A percentile compares a stretch with the other conserved stretches of the same genome.
Conservation (phyloP, 805 yeast species). For the Scheffersomyces amazonensis region DNA sequence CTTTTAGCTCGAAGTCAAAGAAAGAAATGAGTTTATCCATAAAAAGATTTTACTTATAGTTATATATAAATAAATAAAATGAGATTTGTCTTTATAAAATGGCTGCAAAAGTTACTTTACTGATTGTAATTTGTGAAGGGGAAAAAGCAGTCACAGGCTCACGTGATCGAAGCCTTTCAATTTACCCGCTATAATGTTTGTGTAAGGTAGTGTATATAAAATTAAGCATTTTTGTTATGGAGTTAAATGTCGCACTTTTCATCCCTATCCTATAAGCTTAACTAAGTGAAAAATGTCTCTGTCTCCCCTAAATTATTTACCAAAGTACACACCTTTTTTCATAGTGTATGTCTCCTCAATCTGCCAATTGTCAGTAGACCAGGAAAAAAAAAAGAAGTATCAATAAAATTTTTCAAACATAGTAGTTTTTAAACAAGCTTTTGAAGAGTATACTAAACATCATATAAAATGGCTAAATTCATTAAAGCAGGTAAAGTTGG, state of each 20-base stretch:
- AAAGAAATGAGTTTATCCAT: slow-evolving; percentile 23
- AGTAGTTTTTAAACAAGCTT: not conserved
- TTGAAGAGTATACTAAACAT: slow-evolving; percentile 15
- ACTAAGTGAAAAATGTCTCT: no score
- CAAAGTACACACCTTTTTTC: not conserved
- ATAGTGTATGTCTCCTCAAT: not conserved
- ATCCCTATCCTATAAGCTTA: no score
- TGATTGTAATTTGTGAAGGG: no score
- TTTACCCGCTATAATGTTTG: no score
- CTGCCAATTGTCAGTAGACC: not conserved
- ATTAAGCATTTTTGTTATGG: no score
- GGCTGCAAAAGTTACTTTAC: no score
- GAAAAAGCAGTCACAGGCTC: slow-evolving; percentile 14
- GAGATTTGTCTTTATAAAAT: no score
- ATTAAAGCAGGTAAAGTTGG: slow-evolving; percentile 99
- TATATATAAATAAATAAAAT: not conserved
- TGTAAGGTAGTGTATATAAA: no score
- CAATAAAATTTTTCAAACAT: not conserved
- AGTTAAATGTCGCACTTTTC: no score
- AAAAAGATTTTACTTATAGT: no score
- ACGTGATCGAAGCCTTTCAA: no score
- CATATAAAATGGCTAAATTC: slow-evolving; percentile 86
- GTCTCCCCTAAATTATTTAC: not conserved
- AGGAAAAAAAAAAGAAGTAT: not conserved
- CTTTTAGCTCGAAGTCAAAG: slow-evolving; percentile 56